Percentiles rank a stretch among this genome's conserved stretches.
These are phyloP conservation scores for Drosera spatulata DNA, from an alignment of 179 eudicot genomes.

Conservation along the genomic window DNA sequence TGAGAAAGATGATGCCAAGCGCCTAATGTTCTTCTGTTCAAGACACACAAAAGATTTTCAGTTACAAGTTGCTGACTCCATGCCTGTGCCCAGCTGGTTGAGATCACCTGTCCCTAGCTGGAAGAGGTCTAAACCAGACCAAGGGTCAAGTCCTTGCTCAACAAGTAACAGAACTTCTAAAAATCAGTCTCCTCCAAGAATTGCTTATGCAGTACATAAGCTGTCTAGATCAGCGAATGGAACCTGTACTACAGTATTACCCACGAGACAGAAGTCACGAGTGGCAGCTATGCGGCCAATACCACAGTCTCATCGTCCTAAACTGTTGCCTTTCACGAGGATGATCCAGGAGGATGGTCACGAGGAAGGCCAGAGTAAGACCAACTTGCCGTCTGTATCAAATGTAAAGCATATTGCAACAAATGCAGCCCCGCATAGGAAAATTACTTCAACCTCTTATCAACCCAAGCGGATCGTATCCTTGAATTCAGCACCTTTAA, in stretches of 20 bases:
- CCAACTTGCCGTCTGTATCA: conserved; percentile 35
- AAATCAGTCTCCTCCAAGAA: conserved; percentile 10
- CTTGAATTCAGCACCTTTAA: conserved; percentile 78
- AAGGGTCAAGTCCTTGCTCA: conserved; percentile 25
- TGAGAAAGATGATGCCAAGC: conserved; percentile 72
- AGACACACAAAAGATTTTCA: conserved; percentile 21
- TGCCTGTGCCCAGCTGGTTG: conserved; percentile 60
- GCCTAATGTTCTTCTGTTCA: conserved; percentile 65
- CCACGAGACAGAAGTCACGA: conserved; percentile 38
- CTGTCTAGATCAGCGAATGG: conserved; percentile 29
- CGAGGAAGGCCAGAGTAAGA: conserved; percentile 51
- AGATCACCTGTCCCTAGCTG: conserved; percentile 79
- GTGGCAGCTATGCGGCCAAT: conserved; percentile 84
- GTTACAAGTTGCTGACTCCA: conserved; percentile 17
- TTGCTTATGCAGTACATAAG: conserved; percentile 26
- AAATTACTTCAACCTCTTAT: conserved; percentile 36
- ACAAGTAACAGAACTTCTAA: conserved; percentile 15
- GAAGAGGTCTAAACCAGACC: conserved; percentile 30
- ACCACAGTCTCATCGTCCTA: conserved; percentile 62
- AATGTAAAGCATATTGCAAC: conserved; percentile 33
- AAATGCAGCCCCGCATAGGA: conserved; percentile 46
- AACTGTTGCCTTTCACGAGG: conserved; percentile 65
- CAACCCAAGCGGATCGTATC: conserved; percentile 84
- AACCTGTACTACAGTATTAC: conserved; percentile 15
- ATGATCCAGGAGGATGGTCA: conserved; percentile 35